These are phyloP conservation scores for Verticillium alfalfae DNA, from an alignment of 2,329 filamentous ascomycete species.

Conservation along the genomic window DNA sequence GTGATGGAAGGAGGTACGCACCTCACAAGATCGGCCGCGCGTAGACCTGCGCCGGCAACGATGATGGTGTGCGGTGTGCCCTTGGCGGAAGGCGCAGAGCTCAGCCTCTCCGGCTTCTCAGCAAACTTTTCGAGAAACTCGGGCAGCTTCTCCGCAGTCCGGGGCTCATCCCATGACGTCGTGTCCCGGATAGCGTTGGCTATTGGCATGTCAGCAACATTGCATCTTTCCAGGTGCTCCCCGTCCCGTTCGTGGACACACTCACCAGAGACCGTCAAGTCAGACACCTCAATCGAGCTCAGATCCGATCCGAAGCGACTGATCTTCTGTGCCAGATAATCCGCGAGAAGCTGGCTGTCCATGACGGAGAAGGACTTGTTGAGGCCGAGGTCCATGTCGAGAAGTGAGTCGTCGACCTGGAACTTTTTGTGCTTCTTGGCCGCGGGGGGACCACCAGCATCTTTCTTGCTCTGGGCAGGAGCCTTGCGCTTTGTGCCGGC, in stretches of 20 bases:
- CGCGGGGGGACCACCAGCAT: constrained; percentile 30
- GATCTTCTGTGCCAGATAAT: constrained; percentile 77
- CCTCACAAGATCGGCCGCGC: constrained; percentile 80
- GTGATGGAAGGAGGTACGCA: constrained; percentile 25
- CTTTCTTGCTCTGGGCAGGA: constrained; percentile 6
- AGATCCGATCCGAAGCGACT: constrained; percentile 74
- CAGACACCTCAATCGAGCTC: constrained; percentile 77
- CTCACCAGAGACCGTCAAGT: constrained; percentile 73
- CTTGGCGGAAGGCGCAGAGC: constrained; percentile 60
- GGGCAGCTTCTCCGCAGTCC: constrained; percentile 69
- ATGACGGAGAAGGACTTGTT: constrained; percentile 78
- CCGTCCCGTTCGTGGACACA: background rate
- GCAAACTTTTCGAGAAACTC: constrained; percentile 68
- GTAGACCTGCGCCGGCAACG: constrained; percentile 75
- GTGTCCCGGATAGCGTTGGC: constrained; percentile 75
- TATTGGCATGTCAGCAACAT: constrained; percentile 24
- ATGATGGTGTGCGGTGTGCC: constrained; percentile 82
- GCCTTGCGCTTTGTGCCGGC: background rate
- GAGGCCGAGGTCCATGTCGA: constrained; percentile 66
- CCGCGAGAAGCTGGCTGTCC: constrained; percentile 77
- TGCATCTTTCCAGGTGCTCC: background rate
- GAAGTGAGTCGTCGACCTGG: constrained; percentile 46
- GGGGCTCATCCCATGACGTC: constrained; percentile 62
- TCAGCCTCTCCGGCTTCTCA: constrained; percentile 52
- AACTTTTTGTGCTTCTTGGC: constrained; percentile 51